A percentile compares a stretch with the other conserved stretches of the same genome.
phyloP scores from a whole-genome alignment of 371 early-diverging fungal genomes.

The Lichtheimia ramosa region DNA sequence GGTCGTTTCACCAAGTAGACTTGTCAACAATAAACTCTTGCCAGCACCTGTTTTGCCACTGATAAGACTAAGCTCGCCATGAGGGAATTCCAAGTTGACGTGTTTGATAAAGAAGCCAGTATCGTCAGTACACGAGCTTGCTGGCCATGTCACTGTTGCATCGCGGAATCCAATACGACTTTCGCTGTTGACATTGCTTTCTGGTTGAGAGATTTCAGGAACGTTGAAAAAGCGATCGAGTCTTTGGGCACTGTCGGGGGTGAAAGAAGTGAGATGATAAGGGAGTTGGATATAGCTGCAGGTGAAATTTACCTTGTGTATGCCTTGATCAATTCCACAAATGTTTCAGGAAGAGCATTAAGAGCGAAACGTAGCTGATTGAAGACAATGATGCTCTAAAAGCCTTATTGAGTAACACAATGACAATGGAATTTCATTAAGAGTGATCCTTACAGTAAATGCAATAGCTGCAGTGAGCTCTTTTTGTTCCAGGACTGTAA shows the following conservation, averaged over 20 bases:
- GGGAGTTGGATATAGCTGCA: too few relatives aligned
- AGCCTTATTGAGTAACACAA: neutral
- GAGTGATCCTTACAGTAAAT: slow-evolving; percentile 43
- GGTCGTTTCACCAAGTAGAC: slow-evolving; percentile 63
- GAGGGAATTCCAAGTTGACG: slow-evolving; percentile 54
- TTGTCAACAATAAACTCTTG: slow-evolving; percentile 64
- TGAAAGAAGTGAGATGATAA: too few relatives aligned
- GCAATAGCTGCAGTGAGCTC: slow-evolving; percentile 60
- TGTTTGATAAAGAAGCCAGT: slow-evolving; percentile 39
- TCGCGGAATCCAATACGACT: slow-evolving; percentile 40
- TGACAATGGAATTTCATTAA: too few relatives aligned
- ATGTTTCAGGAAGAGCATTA: slow-evolving; percentile 54
- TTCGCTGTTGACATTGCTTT: too few relatives aligned
- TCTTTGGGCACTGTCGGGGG: slow-evolving; percentile 9
- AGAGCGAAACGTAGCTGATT: slow-evolving; percentile 54
- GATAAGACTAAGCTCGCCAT: slow-evolving; percentile 53
- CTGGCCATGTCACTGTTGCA: slow-evolving; percentile 42
- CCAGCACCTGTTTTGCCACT: slow-evolving; percentile 70
- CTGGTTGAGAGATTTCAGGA: too few relatives aligned
- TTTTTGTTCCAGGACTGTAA: slow-evolving; percentile 53
- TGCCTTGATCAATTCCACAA: slow-evolving; percentile 39
- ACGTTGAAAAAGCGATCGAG: slow-evolving; percentile 10
- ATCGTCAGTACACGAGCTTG: slow-evolving; percentile 3
- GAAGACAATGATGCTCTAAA: slow-evolving; percentile 48
- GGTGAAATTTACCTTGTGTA: slow-evolving; percentile 25